Evolutionary conservation across 164 flowering plant genomes (phyloP).

Genomic region (Tetrastigma voinierianum): DNA sequence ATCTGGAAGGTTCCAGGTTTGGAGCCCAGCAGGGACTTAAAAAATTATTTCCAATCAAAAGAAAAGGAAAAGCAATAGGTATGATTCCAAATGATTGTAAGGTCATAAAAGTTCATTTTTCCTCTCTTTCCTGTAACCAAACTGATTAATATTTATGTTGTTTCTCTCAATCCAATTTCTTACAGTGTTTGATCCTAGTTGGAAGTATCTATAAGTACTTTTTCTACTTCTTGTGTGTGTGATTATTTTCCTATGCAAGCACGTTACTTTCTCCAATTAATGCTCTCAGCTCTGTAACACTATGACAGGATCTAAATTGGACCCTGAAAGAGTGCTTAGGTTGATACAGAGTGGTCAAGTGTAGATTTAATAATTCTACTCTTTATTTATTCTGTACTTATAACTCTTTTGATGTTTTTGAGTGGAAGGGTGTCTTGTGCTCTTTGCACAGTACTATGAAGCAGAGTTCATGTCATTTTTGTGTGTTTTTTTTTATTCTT

Average conservation of each 20-base stretch:
- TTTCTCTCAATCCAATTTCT: no score
- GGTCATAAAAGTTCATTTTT: not conserved
- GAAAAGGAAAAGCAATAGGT: not conserved
- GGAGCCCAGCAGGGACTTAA: no score
- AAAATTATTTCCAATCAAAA: no score
- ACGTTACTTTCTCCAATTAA: not conserved
- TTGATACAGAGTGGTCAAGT: constrained; percentile 70
- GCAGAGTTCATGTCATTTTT: not conserved
- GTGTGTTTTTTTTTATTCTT: not conserved
- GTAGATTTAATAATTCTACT: constrained; percentile 36
- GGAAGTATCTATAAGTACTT: not conserved
- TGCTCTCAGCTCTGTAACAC: not conserved
- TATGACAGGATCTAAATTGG: constrained; percentile 47
- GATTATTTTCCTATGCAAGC: not conserved
- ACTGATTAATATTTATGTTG: no score
- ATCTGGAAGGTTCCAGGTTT: no score
- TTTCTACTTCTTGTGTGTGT: not conserved
- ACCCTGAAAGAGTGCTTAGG: constrained; percentile 51
- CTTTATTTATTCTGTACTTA: not conserved
- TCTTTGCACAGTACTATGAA: no score
- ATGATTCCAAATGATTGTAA: not conserved
- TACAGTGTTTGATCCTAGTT: no score
- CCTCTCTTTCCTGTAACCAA: not conserved
- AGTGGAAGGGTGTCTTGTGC: no score
- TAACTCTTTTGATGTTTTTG: no score